A percentile compares a stretch with the other conserved stretches of the same genome.
phyloP scores from a whole-genome alignment of 164 flowering plant species.

The Aristolochia fimbriata region DNA sequence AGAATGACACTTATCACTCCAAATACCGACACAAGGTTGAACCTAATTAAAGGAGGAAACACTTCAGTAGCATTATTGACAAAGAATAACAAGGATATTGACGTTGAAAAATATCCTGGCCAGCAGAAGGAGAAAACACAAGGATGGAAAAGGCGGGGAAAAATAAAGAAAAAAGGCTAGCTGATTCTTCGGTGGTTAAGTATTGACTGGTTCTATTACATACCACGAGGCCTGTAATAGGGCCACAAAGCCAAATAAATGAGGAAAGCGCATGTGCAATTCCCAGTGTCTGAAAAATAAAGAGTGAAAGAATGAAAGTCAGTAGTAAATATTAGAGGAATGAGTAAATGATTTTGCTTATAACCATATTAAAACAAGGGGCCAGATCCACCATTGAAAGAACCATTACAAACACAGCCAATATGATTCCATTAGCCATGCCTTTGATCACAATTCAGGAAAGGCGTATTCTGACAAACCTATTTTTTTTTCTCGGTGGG shows the following conservation, averaged over 20 bases:
- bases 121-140: not conserved
- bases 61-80: not conserved
- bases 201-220: constrained; percentile 18
- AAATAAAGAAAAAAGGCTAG: not conserved
- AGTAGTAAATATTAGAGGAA: too few relatives aligned
- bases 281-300: constrained; percentile 74
- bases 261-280: constrained; percentile 93
- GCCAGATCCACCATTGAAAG: too few relatives aligned
- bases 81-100: not conserved
- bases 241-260: constrained; percentile 98
- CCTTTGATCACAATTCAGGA: too few relatives aligned
- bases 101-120: not conserved
- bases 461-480: too few relatives aligned
- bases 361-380: too few relatives aligned
- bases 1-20: constrained; percentile 98
- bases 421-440: too few relatives aligned
- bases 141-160: not conserved
- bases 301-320: constrained; percentile 1
- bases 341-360: too few relatives aligned
- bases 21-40: constrained; percentile 99
- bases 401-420: too few relatives aligned
- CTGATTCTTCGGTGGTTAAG: not conserved
- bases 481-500: too few relatives aligned
- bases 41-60: constrained; percentile 40
- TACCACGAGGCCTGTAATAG: constrained; percentile 99